A percentile compares a stretch with the other conserved stretches of the same genome.
Conservation (phyloP, 148 eudicot species). For the Oxyria digyna region DNA sequence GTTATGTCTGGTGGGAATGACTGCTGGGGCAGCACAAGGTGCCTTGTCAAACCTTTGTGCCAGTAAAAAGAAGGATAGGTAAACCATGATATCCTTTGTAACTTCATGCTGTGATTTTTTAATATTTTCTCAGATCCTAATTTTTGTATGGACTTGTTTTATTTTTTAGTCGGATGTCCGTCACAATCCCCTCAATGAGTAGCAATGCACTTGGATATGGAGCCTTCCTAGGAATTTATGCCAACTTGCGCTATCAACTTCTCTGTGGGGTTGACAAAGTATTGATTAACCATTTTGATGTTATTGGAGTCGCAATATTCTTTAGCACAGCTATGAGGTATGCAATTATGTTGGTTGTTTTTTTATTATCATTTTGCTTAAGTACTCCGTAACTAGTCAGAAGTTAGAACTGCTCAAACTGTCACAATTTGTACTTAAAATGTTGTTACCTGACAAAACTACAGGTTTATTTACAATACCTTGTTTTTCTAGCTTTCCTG, state of each 20-base stretch:
- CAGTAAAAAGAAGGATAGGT: conserved; percentile 83
- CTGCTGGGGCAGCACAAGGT: conserved; percentile 84
- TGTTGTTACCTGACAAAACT: too few species aligned
- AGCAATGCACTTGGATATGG: conserved; percentile 87
- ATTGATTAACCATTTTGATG: conserved; percentile 64
- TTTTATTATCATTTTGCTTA: background rate
- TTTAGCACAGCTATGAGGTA: conserved; percentile 82
- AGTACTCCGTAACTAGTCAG: background rate
- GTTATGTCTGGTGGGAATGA: conserved; percentile 74
- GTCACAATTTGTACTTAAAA: too few species aligned
- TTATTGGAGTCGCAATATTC: conserved; percentile 60
- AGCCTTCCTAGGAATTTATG: conserved; percentile 76
- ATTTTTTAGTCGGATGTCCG: conserved; percentile 44
- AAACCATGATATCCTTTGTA: background rate
- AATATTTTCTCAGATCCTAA: background rate
- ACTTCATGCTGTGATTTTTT: background rate
- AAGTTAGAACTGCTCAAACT: too few species aligned
- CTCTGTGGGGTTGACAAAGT: conserved; percentile 72
- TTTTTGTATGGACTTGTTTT: background rate
- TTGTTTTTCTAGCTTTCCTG: background rate
- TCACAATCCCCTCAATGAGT: conserved; percentile 65
- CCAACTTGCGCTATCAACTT: conserved; percentile 81
- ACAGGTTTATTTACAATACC: background rate
- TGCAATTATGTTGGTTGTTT: conserved; percentile 1
- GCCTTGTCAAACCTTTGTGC: conserved; percentile 52